A percentile compares a stretch with the other conserved stretches of the same genome.
Conservation (phyloP, 495 filamentous ascomycete genomes). For the Aspergillus ostianus region DNA sequence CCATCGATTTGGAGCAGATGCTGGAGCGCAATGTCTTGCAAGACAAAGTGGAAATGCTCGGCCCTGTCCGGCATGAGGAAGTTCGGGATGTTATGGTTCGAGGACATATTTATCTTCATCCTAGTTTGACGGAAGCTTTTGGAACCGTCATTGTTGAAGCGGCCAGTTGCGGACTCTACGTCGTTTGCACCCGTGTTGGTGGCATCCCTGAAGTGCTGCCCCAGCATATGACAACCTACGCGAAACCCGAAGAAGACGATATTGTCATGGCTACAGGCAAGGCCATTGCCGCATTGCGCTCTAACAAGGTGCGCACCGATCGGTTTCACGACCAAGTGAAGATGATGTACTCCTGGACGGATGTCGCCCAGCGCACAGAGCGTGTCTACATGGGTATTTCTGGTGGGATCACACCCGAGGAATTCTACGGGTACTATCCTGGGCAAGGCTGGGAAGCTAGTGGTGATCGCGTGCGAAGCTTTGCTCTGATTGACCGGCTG, state of each 20-base stretch:
- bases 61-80: conserved; percentile 90
- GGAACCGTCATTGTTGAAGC: conserved; percentile 97
- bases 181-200: conserved; percentile 93
- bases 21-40: conserved; percentile 93
- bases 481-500: conserved; percentile 87
- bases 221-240: conserved; percentile 90
- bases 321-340: conserved; percentile 95
- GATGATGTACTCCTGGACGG: conserved; percentile 96
- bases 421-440: conserved; percentile 79
- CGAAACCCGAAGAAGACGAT: conserved; percentile 90
- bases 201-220: conserved; percentile 96
- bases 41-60: conserved; percentile 87
- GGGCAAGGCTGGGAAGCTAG: conserved; percentile 64
- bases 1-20: conserved; percentile 98
- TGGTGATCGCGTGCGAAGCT: conserved; percentile 75
- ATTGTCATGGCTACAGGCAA: conserved; percentile 76
- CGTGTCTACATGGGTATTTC: conserved; percentile 91
- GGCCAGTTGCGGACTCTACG: conserved; percentile 89
- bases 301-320: conserved; percentile 83
- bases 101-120: conserved; percentile 95
- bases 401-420: conserved; percentile 75
- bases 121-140: conserved; percentile 92
- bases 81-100: conserved; percentile 98
- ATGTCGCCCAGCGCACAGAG: conserved; percentile 89
- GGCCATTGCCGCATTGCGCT: conserved; percentile 77